Conservation (phyloP, 805 yeast species). For the Kodamaea restingae region DNA sequence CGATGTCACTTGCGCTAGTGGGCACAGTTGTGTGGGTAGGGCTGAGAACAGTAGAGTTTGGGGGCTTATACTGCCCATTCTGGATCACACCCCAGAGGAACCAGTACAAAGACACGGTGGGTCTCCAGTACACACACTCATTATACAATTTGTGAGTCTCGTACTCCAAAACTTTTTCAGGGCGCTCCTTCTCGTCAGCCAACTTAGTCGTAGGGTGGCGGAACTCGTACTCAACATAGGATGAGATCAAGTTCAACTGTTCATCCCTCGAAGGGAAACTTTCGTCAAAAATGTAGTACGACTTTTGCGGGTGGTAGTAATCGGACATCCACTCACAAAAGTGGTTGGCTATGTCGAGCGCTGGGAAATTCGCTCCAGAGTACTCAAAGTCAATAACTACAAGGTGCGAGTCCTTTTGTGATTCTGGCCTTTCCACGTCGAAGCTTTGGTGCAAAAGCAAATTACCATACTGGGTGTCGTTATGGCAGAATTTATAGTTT, state of each 20-base stretch:
- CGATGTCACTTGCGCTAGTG: slow-evolving; percentile 24
- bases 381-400: slow-evolving; percentile 97
- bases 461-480: slow-evolving; percentile 96
- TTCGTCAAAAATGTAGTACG: slow-evolving; percentile 50
- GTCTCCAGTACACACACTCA: slow-evolving; percentile 74
- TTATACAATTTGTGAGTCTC: slow-evolving; percentile 53
- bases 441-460: slow-evolving; percentile 57
- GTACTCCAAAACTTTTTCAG: slow-evolving; percentile 16
- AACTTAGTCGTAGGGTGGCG: slow-evolving; percentile 33
- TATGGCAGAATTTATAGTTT: slow-evolving; percentile 80
- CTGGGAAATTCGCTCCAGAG: slow-evolving; percentile 86
- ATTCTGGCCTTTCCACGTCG: slow-evolving; percentile 41
- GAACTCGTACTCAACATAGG: slow-evolving; percentile 68
- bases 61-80: slow-evolving; percentile 41
- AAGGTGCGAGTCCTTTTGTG: slow-evolving; percentile 45
- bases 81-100: slow-evolving; percentile 89
- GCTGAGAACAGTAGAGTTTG: slow-evolving; percentile 11
- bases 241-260: slow-evolving; percentile 63
- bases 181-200: slow-evolving; percentile 9
- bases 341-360: slow-evolving; percentile 89
- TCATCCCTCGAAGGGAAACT: slow-evolving; percentile 67
- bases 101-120: slow-evolving; percentile 79
- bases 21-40: slow-evolving; percentile 11
- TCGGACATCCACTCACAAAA: slow-evolving; percentile 97
- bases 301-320: slow-evolving; percentile 58